phyloP scores from a whole-genome alignment of 1,139 yeast genomes.

The Yarrowia galli region DNA sequence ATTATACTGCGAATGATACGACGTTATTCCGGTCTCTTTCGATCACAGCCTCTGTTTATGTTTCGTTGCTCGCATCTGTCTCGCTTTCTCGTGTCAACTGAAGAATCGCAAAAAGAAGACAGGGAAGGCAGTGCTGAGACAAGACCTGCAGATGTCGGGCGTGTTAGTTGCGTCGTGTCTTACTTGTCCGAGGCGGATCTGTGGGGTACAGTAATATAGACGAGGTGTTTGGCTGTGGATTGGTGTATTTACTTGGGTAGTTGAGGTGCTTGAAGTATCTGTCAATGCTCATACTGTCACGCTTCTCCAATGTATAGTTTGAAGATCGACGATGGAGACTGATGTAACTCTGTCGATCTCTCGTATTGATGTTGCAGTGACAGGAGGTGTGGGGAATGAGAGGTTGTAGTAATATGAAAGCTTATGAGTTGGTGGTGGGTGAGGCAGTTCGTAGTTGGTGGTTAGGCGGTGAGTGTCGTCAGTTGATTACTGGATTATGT shows the following conservation, averaged over 20 bases:
- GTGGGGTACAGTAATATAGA: too few species aligned
- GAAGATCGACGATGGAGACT: not conserved
- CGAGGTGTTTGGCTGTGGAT: too few species aligned
- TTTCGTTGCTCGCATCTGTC: conserved; percentile 4
- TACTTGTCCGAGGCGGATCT: conserved; percentile 7
- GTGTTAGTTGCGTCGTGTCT: conserved; percentile 5
- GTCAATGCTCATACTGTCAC: too few species aligned
- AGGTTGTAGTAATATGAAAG: not conserved
- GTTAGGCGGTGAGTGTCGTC: too few species aligned
- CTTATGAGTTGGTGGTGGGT: too few species aligned
- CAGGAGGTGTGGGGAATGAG: conserved; percentile 9
- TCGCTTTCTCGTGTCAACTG: too few species aligned
- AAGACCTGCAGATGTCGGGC: not conserved
- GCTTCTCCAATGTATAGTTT: not conserved
- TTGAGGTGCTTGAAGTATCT: too few species aligned
- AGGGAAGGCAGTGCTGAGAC: conserved; percentile 26
- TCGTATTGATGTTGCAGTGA: not conserved
- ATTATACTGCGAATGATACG: too few species aligned
- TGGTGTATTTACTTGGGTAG: too few species aligned
- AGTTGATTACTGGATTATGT: too few species aligned
- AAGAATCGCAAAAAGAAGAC: not conserved
- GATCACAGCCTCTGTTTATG: not conserved
- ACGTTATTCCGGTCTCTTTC: not conserved
- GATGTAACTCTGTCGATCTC: not conserved
- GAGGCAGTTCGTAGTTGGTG: too few species aligned